Conservation (phyloP, 2,329 filamentous ascomycete species). For the Aureobasidium sp. region DNA sequence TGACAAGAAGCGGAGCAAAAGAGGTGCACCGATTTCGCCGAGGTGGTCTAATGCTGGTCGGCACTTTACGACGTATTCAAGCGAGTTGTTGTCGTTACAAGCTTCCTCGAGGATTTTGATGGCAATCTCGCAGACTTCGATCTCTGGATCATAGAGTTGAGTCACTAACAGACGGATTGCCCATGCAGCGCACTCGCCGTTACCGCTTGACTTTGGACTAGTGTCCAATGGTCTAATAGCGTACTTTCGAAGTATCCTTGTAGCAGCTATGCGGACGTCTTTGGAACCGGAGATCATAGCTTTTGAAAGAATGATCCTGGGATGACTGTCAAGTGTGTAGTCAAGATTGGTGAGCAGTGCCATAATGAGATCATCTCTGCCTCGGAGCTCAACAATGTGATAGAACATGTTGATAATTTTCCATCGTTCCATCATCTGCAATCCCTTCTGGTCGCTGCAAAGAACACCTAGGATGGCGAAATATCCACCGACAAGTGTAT, state of each 20-base stretch:
- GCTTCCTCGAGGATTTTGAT: conserved; percentile 97
- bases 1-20: conserved; percentile 85
- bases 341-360: conserved; percentile 85
- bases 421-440: conserved; percentile 90
- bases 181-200: conserved; percentile 76
- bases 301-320: conserved; percentile 86
- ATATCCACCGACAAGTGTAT: conserved; percentile 86
- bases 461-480: conserved; percentile 86
- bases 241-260: conserved; percentile 79
- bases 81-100: conserved; percentile 81
- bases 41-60: conserved; percentile 89
- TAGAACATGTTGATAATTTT: conserved; percentile 99
- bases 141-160: conserved; percentile 92
- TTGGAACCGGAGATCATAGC: conserved; percentile 87
- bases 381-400: conserved; percentile 86
- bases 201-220: conserved; percentile 28
- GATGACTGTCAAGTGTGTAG: conserved; percentile 76
- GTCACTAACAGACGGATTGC: conserved; percentile 96
- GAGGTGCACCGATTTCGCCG: conserved; percentile 89
- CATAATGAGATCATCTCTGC: conserved; percentile 86
- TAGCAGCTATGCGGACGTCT: conserved; percentile 82
- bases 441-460: conserved; percentile 72
- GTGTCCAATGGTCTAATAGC: conserved; percentile 53
- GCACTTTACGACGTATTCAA: conserved; percentile 96
- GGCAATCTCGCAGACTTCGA: conserved; percentile 91